These are phyloP conservation scores for Solanum dulcamara DNA, from an alignment of 257 asterid species.

Conservation along the genomic window DNA sequence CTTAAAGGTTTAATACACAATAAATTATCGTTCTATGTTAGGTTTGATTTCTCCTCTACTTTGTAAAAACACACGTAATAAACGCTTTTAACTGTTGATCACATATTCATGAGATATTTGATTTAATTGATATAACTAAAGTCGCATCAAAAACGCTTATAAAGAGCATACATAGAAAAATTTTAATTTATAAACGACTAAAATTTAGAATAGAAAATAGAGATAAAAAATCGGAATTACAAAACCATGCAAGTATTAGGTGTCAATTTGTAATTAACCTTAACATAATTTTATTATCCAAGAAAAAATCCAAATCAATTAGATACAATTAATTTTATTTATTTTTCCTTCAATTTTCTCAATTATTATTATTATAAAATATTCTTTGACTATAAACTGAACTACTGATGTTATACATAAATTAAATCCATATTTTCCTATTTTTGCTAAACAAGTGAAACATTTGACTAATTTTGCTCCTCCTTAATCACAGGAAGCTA, in stretches of 20 bases:
- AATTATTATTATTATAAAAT: neutral
- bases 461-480: too few relatives aligned
- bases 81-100: neutral
- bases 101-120: neutral
- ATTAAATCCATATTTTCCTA: too few relatives aligned
- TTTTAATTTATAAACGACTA: neutral
- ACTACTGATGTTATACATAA: too few relatives aligned
- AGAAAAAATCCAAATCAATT: neutral
- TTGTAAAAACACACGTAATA: neutral
- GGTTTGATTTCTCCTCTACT: neutral
- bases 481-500: too few relatives aligned
- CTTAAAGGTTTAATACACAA: neutral
- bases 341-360: neutral
- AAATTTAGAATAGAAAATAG: neutral
- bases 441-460: too few relatives aligned
- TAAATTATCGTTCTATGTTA: neutral
- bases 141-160: neutral
- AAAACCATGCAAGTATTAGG: neutral
- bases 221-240: neutral
- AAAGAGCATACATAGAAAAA: neutral
- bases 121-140: neutral
- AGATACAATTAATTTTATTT: neutral
- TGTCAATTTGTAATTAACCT: neutral
- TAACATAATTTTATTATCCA: neutral
- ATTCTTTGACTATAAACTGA: too few relatives aligned